These are phyloP conservation scores for Naganishia randhawae DNA, from an alignment of 768 basidiomycete genomes.

Conservation along the genomic window DNA sequence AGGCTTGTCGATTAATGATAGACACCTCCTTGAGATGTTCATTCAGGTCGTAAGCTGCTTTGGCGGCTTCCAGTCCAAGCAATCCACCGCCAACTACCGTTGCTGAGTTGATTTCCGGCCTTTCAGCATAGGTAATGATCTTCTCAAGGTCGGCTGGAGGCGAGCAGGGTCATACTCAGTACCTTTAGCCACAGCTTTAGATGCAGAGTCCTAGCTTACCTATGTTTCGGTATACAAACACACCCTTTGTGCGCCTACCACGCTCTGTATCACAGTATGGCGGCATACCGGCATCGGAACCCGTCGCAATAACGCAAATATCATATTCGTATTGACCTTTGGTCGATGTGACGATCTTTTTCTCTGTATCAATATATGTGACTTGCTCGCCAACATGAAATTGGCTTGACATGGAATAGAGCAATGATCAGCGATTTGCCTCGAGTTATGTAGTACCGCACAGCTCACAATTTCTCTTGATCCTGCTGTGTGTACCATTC, in stretches of 20 bases:
- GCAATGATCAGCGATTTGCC: neutral
- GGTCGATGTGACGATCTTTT: constrained; percentile 56
- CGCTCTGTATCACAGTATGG: constrained; percentile 56
- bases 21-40: constrained; percentile 55
- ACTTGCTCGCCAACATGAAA: constrained; percentile 48
- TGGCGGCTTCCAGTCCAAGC: constrained; percentile 70
- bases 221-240: constrained; percentile 71
- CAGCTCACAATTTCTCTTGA: constrained; percentile 55
- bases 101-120: constrained; percentile 54
- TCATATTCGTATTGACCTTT: constrained; percentile 58
- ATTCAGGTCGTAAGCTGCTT: constrained; percentile 63
- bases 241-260: constrained; percentile 55
- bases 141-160: constrained; percentile 60
- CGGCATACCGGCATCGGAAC: constrained; percentile 64
- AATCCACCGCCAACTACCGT: constrained; percentile 68
- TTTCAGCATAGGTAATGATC: constrained; percentile 62
- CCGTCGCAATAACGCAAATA: constrained; percentile 66
- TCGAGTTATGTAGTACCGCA: constrained; percentile 51
- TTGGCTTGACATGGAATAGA: constrained; percentile 8
- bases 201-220: constrained; percentile 22
- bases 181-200: neutral
- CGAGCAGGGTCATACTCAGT: neutral
- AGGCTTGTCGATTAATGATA: constrained; percentile 58
- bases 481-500: constrained; percentile 62
- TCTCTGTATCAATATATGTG: constrained; percentile 36